Conservation (phyloP, 768 basidiomycete species). For the Lactarius pseudohatsudake region DNA sequence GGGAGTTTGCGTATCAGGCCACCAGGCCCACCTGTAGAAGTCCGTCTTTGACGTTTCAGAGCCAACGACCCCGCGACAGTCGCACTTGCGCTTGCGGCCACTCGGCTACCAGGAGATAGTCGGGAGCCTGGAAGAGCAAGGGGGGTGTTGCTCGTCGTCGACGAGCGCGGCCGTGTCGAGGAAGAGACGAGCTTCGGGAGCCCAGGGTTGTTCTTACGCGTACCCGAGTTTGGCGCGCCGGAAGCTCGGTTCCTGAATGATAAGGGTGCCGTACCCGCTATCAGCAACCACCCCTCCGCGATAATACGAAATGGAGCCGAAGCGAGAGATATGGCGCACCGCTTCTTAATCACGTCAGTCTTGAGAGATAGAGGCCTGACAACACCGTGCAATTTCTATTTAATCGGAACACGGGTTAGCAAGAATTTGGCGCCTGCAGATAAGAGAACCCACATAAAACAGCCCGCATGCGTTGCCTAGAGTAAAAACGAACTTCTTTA, state of each 20-base stretch:
- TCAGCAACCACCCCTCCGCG: slow-evolving; percentile 16
- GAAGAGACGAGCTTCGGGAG: slow-evolving; percentile 78
- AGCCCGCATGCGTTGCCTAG: slow-evolving; percentile 88
- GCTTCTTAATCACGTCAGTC: slow-evolving; percentile 97
- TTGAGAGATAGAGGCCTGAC: slow-evolving; percentile 92
- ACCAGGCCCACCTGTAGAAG: slow-evolving; percentile 42
- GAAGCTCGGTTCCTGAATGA: slow-evolving; percentile 72
- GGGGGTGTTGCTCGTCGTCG: slow-evolving; percentile 59
- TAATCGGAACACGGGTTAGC: slow-evolving; percentile 21
- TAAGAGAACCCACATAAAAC: slow-evolving; percentile 71
- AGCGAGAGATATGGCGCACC: slow-evolving; percentile 44
- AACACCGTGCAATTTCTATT: slow-evolving; percentile 92
- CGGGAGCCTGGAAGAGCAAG: slow-evolving; percentile 47
- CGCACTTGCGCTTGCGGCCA: slow-evolving; percentile 33
- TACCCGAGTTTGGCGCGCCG: slow-evolving; percentile 61
- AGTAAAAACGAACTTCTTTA: slow-evolving; percentile 18
- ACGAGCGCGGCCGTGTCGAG: slow-evolving; percentile 67
- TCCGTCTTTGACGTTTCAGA: slow-evolving; percentile 82
- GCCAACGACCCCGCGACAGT: slow-evolving; percentile 36
- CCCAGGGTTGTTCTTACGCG: slow-evolving; percentile 58
- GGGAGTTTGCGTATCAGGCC: slow-evolving; percentile 18
- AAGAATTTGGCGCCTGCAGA: slow-evolving; percentile 15
- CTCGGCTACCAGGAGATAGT: slow-evolving; percentile 38
- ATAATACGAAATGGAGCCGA: background rate
- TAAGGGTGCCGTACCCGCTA: slow-evolving; percentile 12